A percentile compares a stretch with the other conserved stretches of the same genome.
phyloP scores from a whole-genome alignment of 2,329 filamentous ascomycete genomes.

The Fusarium verrucosum region DNA sequence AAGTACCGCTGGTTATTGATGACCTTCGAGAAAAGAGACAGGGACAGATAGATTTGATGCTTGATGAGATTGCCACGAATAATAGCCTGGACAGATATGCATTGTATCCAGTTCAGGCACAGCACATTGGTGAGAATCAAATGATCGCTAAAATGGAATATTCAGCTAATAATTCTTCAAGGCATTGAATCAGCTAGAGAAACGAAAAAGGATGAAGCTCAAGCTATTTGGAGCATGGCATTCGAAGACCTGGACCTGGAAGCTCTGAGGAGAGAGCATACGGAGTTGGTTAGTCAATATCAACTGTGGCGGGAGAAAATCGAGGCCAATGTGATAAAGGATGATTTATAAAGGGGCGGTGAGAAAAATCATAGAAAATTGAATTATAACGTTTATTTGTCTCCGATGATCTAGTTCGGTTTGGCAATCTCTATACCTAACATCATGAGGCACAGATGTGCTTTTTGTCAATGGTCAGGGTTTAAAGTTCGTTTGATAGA shows the following conservation, averaged over 20 bases:
- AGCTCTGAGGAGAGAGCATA: not conserved
- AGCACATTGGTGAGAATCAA: conserved; percentile 16
- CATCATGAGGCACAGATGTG: no score
- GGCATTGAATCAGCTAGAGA: conserved; percentile 14
- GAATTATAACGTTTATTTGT: not conserved
- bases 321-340: not conserved
- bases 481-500: no score
- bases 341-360: not conserved
- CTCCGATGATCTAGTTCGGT: not conserved
- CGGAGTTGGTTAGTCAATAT: not conserved
- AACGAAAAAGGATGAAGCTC: conserved; percentile 12
- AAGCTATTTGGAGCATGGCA: conserved; percentile 21
- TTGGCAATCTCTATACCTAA: no score
- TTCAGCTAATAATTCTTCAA: not conserved
- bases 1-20: conserved; percentile 1
- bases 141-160: accelerated
- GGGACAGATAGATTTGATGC: conserved; percentile 22
- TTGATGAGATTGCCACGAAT: not conserved
- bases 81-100: conserved; percentile 13
- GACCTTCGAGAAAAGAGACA: not conserved
- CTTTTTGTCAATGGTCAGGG: no score
- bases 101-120: conserved; percentile 18
- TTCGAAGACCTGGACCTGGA: conserved; percentile 8
- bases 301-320: not conserved
- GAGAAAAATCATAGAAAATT: not conserved